phyloP scores from a whole-genome alignment of 768 basidiomycete species.

The Termitomyces sp. region DNA sequence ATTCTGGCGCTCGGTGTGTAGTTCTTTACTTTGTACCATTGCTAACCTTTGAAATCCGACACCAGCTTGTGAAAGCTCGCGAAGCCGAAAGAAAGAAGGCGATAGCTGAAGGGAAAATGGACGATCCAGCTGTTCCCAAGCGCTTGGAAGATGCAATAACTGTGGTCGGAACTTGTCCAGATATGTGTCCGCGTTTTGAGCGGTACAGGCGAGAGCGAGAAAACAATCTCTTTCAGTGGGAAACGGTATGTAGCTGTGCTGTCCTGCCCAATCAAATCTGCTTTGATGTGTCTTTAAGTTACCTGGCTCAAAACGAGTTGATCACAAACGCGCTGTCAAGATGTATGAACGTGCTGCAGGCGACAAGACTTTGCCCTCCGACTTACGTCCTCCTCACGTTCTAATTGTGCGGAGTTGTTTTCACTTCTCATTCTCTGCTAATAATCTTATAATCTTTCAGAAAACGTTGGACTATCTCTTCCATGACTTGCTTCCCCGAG shows the following conservation, averaged over 20 bases:
- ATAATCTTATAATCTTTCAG: conserved; percentile 37
- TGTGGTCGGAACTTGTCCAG: conserved; percentile 87
- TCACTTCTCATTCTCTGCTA: background rate
- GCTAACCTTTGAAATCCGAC: conserved; percentile 16
- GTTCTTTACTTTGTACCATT: conserved; percentile 10
- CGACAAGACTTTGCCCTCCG: conserved; percentile 86
- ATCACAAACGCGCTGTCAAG: conserved; percentile 86
- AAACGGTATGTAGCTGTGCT: conserved; percentile 61
- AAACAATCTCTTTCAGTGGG: conserved; percentile 82
- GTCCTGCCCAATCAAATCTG: conserved; percentile 22
- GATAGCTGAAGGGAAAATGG: conserved; percentile 82
- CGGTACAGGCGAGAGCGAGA: conserved; percentile 86
- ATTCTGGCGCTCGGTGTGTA: conserved; percentile 67
- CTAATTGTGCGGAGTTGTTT: conserved; percentile 51
- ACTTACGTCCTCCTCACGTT: conserved; percentile 81
- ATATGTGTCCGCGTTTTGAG: conserved; percentile 96
- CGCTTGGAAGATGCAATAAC: conserved; percentile 86
- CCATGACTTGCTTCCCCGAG: conserved; percentile 64
- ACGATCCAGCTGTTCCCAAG: conserved; percentile 75
- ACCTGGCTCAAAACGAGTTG: conserved; percentile 78
- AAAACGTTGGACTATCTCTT: conserved; percentile 91
- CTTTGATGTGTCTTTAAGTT: conserved; percentile 48
- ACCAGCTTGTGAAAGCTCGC: conserved; percentile 65
- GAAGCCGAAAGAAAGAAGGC: conserved; percentile 66
- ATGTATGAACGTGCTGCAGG: conserved; percentile 94